These are phyloP conservation scores for Lathyrus tuberosus DNA, from an alignment of 306 rosid species.

Conservation along the genomic window DNA sequence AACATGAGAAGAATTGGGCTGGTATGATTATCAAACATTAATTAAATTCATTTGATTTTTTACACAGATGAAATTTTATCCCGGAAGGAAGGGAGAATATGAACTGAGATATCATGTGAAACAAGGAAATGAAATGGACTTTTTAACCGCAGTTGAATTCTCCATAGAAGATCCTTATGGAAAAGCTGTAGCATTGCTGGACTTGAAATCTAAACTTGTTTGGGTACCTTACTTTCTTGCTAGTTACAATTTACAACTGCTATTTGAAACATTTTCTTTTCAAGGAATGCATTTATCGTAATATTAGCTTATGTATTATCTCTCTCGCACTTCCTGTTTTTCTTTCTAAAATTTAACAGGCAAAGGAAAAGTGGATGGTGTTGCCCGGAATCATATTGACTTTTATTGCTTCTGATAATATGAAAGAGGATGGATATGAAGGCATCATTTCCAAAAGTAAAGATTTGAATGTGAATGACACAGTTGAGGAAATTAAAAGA, in stretches of 20 bases:
- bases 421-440: constrained; percentile 56
- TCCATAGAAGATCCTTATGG: constrained; percentile 81
- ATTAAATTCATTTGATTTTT: constrained; percentile 32
- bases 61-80: constrained; percentile 74
- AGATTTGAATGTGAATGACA: constrained; percentile 40
- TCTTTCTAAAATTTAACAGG: constrained; percentile 50
- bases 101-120: constrained; percentile 56
- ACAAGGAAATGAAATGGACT: constrained; percentile 59
- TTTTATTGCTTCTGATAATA: constrained; percentile 53
- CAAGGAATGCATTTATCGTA: not conserved
- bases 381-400: constrained; percentile 64
- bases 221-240: constrained; percentile 57
- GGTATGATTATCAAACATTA: constrained; percentile 22
- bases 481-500: constrained; percentile 42
- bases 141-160: constrained; percentile 81
- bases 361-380: constrained; percentile 77
- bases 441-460: constrained; percentile 47
- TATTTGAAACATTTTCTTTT: not conserved
- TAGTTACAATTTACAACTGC: not conserved
- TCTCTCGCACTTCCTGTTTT: not conserved
- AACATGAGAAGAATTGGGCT: not conserved
- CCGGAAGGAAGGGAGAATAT: constrained; percentile 82
- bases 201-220: constrained; percentile 65
- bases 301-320: not conserved
- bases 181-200: constrained; percentile 82